Evolutionary conservation across 2,329 filamentous ascomycete species (phyloP), one percentile per base, ranked within the genome.

Genomic region (Septoria petroselini): DNA sequence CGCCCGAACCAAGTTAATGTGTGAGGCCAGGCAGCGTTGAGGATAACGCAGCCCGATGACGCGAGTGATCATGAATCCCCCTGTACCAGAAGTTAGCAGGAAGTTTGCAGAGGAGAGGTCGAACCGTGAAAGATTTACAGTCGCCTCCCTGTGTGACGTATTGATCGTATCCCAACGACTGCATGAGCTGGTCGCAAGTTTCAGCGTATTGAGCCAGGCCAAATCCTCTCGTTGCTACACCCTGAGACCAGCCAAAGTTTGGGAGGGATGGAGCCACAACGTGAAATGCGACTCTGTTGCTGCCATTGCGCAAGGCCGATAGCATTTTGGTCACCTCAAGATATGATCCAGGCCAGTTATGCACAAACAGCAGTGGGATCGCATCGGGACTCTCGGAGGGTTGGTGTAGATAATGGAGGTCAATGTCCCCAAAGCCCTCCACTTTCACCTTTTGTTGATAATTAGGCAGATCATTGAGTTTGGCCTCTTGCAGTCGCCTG

Each of bases 261-360:
- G 58, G 58, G 7, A 58, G 47, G 18, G 53, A 81, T 2, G 84
- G 84, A n/a, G 81, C 78, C 21, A 87, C 76, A 15, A 87, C 64
- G 60, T 87, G 81, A 59, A 87, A 87, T 0, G 81, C 74, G 2
- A 78, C 76, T 3, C 65, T 61, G 7, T 68, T 67, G 4, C 64
- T 59, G 11, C 61, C 62, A 11, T 62, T 55, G 4, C 68, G 66
- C 7, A 81, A 65, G 1, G 74, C 57, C 1, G 69, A 65, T 0
- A 89, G 70, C 38, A 88, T 69, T 61, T 85, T 86, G 15, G 71
- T 68, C 2, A 81, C 82, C 67, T 88, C 84, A 39, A 85, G 63
- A 62, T 86, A 87, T 55, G 78, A 83, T 1, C 85, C 85, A 0
- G 85, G 85, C 43, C 76, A 86, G 11, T 83, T 83, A 62, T 87